Evolutionary conservation across 2,329 filamentous ascomycete species (phyloP).

Genomic region (Drechslera avenae): DNA sequence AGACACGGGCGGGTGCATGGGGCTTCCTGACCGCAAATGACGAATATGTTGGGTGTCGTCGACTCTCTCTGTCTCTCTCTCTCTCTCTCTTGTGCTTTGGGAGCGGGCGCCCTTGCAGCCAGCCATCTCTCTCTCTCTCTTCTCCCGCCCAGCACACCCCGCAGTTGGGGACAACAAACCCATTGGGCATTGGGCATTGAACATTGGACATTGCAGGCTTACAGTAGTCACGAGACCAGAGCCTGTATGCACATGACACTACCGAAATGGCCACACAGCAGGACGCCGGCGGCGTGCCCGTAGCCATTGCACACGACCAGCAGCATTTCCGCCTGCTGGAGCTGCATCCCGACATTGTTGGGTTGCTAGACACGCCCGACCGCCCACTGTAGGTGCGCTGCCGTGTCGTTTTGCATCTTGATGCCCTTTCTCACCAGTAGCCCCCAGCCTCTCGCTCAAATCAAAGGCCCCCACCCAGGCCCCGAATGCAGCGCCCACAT

Average conservation of each 20-base stretch:
- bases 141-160: slow-evolving; percentile 6
- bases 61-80: too few relatives aligned
- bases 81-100: slow-evolving; percentile 7
- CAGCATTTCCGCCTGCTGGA: slow-evolving; percentile 65
- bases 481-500: slow-evolving; percentile 42
- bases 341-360: slow-evolving; percentile 62
- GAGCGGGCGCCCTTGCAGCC: not conserved
- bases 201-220: too few relatives aligned
- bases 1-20: slow-evolving; percentile 11
- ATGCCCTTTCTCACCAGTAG: slow-evolving; percentile 28
- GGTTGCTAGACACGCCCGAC: slow-evolving; percentile 57
- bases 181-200: too few relatives aligned
- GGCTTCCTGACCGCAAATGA: slow-evolving; percentile 18
- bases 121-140: too few relatives aligned
- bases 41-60: slow-evolving; percentile 28
- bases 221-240: not conserved
- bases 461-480: slow-evolving; percentile 33
- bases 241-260: not conserved
- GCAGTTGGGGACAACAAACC: not conserved
- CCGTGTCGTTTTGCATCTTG: slow-evolving; percentile 22
- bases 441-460: slow-evolving; percentile 45
- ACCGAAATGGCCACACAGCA: slow-evolving; percentile 51
- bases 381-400: slow-evolving; percentile 47
- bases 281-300: slow-evolving; percentile 47
- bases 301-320: slow-evolving; percentile 53